These are phyloP conservation scores for Flaveria trinervia DNA, from an alignment of 129 eudicot species.

Conservation along the genomic window DNA sequence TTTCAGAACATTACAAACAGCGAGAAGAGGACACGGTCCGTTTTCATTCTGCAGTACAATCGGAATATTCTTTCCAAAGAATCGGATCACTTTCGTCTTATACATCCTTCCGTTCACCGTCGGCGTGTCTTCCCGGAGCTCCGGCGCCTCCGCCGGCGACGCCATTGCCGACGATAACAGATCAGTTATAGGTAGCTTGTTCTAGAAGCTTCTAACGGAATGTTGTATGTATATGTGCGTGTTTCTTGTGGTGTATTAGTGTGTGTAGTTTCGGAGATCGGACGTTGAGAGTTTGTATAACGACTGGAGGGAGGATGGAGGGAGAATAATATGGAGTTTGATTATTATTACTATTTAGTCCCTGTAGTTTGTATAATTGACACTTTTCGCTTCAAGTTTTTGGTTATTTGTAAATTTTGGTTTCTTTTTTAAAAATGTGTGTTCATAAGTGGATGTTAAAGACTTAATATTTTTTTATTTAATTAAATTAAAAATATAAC, in stretches of 20 bases:
- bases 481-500: too few relatives aligned
- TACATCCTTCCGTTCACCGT: slow-evolving; percentile 45
- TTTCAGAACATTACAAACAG: slow-evolving; percentile 60
- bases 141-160: slow-evolving; percentile 39
- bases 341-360: background rate
- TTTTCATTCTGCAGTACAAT: slow-evolving; percentile 83
- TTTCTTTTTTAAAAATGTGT: too few relatives aligned
- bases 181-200: slow-evolving; percentile 3
- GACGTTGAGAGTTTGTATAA: slow-evolving; percentile 20
- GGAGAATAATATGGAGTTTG: slow-evolving; percentile 23
- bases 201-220: slow-evolving; percentile 8
- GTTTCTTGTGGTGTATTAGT: slow-evolving; percentile 2
- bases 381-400: background rate
- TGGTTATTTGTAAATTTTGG: background rate
- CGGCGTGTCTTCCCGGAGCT: slow-evolving; percentile 14
- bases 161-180: slow-evolving; percentile 39
- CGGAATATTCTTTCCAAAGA: slow-evolving; percentile 60
- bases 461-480: too few relatives aligned
- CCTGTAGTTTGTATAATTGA: background rate
- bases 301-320: slow-evolving; percentile 24
- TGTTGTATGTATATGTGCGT: slow-evolving; percentile 28
- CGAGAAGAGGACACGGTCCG: slow-evolving; percentile 96
- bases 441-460: too few relatives aligned
- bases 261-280: slow-evolving; percentile 32
- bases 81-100: slow-evolving; percentile 70